A percentile compares a stretch with the other conserved stretches of the same genome.
These are phyloP conservation scores for Dalechampia spathulata DNA, from an alignment of 441 rosid species.

Conservation along the genomic window DNA sequence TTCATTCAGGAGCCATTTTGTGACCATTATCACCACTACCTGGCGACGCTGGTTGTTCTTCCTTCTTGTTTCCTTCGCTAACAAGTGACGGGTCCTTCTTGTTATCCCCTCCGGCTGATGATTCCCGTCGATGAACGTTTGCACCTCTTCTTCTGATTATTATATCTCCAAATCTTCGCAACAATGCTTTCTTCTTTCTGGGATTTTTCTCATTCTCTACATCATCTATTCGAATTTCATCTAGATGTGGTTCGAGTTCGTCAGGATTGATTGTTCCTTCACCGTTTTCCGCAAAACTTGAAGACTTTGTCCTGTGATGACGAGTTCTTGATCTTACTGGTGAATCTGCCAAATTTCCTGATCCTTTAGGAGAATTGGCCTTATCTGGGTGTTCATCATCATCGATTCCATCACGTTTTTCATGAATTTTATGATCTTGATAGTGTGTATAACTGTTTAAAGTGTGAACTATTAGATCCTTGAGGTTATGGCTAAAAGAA, in stretches of 20 bases:
- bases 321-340: slow-evolving; percentile 24
- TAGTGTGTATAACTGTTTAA: slow-evolving; percentile 33
- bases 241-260: slow-evolving; percentile 44
- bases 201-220: slow-evolving; percentile 41
- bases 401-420: slow-evolving; percentile 3
- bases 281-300: slow-evolving; percentile 34
- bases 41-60: no score
- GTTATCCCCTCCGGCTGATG: slow-evolving; percentile 9
- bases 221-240: slow-evolving; percentile 34
- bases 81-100: not conserved
- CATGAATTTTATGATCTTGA: slow-evolving; percentile 15
- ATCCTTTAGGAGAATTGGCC: slow-evolving; percentile 56
- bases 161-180: slow-evolving; percentile 67
- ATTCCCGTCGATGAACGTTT: slow-evolving; percentile 40
- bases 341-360: slow-evolving; percentile 73
- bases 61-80: no score
- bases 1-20: no score
- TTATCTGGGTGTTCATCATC: slow-evolving; percentile 18
- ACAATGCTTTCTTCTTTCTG: slow-evolving; percentile 64
- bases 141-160: slow-evolving; percentile 40
- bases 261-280: slow-evolving; percentile 32
- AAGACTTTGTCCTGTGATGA: slow-evolving; percentile 29
- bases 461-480: slow-evolving; percentile 37
- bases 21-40: no score
- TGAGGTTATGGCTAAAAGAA: slow-evolving; percentile 41